phyloP scores from a whole-genome alignment of 305 asterid species.

The Solanum hybrid region DNA sequence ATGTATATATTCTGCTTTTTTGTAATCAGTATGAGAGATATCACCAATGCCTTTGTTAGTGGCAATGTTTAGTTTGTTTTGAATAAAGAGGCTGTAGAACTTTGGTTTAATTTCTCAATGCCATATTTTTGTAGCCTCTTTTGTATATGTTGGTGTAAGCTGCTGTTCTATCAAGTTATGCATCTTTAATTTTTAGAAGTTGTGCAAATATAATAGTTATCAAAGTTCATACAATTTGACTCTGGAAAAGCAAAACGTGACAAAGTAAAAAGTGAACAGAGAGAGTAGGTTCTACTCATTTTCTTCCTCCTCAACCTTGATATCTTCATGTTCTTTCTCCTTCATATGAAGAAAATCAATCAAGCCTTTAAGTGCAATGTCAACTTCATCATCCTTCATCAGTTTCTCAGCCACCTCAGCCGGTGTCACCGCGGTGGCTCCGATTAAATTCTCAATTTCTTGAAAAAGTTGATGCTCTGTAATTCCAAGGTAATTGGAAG shows the following conservation, averaged over 20 bases:
- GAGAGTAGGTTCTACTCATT: neutral
- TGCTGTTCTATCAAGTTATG: neutral
- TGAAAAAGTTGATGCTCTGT: constrained; percentile 2
- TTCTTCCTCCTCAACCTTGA: neutral
- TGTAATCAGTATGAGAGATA: constrained; percentile 12
- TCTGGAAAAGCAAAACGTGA: neutral
- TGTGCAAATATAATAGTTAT: neutral
- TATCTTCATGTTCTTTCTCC: neutral
- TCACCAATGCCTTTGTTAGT: constrained; percentile 6
- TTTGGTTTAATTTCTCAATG: neutral
- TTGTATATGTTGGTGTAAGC: neutral
- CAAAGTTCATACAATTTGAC: neutral
- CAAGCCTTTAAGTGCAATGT: constrained; percentile 18
- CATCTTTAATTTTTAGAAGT: neutral
- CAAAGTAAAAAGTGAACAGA: neutral
- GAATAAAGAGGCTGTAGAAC: constrained; percentile 12
- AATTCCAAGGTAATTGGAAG: constrained; percentile 26
- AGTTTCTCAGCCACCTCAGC: constrained; percentile 38
- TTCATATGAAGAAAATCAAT: constrained; percentile 20
- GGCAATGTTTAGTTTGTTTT: constrained; percentile 15
- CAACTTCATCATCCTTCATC: constrained; percentile 25
- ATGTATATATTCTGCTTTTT: constrained; percentile 21
- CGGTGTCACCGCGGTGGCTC: constrained; percentile 20
- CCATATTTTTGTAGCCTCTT: neutral
- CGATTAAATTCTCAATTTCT: constrained; percentile 12